phyloP scores from a whole-genome alignment of 805 yeast species.

The Cyberlindnera suaveolens region DNA sequence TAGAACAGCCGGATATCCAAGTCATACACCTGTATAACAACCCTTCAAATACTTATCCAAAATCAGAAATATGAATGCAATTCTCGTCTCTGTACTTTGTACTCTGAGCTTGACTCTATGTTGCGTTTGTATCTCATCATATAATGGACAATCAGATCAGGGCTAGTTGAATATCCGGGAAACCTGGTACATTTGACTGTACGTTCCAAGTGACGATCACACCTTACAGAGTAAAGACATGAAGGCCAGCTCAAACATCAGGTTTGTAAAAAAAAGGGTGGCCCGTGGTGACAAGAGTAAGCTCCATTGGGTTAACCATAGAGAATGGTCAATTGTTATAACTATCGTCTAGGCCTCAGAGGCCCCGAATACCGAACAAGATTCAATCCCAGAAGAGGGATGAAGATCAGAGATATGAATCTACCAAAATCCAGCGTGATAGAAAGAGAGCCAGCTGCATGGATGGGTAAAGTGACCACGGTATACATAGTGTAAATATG shows the following conservation, averaged over 20 bases:
- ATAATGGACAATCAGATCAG: slow-evolving; percentile 7
- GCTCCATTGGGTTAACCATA: slow-evolving; percentile 74
- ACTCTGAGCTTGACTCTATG: slow-evolving; percentile 92
- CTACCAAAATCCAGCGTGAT: not conserved
- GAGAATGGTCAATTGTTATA: slow-evolving; percentile 51
- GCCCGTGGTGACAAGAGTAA: slow-evolving; percentile 65
- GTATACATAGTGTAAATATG: not conserved
- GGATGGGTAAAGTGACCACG: not conserved
- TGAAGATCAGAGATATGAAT: slow-evolving; percentile 7
- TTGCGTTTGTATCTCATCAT: slow-evolving; percentile 76
- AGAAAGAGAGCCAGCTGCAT: not conserved
- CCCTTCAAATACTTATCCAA: not conserved
- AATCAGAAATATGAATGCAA: slow-evolving; percentile 38
- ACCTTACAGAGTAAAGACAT: not conserved
- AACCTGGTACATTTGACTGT: slow-evolving; percentile 67
- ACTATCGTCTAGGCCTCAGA: slow-evolving; percentile 56
- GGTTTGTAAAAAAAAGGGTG: slow-evolving; percentile 29
- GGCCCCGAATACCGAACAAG: slow-evolving; percentile 56
- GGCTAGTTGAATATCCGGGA: slow-evolving; percentile 11
- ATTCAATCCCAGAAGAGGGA: slow-evolving; percentile 6
- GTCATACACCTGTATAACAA: slow-evolving; percentile 17
- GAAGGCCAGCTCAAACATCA: slow-evolving; percentile 4
- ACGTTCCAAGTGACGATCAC: slow-evolving; percentile 26
- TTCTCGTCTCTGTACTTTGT: slow-evolving; percentile 56
- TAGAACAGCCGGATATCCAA: slow-evolving; percentile 10